Conservation (phyloP, 1,284 basidiomycete genomes). For the Kalmanozyma brasiliensis region DNA sequence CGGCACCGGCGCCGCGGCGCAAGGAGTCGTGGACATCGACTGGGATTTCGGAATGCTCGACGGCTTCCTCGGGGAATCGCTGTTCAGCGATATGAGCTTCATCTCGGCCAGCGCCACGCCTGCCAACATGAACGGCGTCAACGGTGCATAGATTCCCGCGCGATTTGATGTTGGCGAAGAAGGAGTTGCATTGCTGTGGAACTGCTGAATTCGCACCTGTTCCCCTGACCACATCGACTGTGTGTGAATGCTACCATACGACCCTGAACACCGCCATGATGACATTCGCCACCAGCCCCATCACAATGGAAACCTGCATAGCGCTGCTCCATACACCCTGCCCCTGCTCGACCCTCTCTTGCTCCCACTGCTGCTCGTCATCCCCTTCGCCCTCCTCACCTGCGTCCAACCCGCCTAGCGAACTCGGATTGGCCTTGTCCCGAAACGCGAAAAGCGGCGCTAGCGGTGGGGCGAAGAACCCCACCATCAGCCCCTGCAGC, state of each 20-base stretch:
- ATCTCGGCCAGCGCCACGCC: constrained; percentile 24
- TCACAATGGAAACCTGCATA: constrained; percentile 44
- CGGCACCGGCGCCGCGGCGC: not conserved
- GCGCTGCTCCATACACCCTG: constrained; percentile 29
- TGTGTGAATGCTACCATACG: constrained; percentile 26
- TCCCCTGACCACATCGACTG: no score
- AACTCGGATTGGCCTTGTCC: constrained; percentile 24
- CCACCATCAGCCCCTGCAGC: constrained; percentile 35
- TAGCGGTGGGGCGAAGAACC: constrained; percentile 36
- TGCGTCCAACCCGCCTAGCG: not conserved
- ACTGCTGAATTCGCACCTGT: no score
- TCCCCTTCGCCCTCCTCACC: constrained; percentile 7
- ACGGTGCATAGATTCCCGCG: not conserved
- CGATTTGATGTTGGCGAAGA: no score
- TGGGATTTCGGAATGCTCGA: constrained; percentile 51
- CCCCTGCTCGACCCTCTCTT: constrained; percentile 2
- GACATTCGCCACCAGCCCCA: constrained; percentile 34
- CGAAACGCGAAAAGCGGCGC: constrained; percentile 42
- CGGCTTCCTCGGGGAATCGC: constrained; percentile 37
- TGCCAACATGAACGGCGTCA: not conserved
- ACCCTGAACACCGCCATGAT: constrained; percentile 38
- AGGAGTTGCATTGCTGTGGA: not conserved
- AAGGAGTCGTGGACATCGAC: constrained; percentile 19
- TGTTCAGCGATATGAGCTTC: constrained; percentile 53
- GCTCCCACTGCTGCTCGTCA: constrained; percentile 24